A percentile compares a stretch with the other conserved stretches of the same genome.
phyloP scores from a whole-genome alignment of 495 filamentous ascomycete genomes.

The Neurospora sp. region DNA sequence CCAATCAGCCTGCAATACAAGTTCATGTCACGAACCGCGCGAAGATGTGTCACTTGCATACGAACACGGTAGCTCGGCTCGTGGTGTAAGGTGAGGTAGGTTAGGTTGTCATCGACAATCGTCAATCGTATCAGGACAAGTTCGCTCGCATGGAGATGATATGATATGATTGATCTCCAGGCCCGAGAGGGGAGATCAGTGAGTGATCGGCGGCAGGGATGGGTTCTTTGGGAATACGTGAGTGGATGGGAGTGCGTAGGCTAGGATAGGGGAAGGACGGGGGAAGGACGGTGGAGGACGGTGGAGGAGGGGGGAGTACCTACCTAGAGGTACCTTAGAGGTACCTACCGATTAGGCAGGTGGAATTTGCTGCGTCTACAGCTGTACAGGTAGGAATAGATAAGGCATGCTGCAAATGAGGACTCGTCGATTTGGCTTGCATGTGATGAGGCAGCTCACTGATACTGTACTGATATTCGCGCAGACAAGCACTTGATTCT shows the following conservation, averaged over 20 bases:
- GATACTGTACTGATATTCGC: background rate
- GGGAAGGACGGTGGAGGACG: background rate
- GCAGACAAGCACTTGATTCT: background rate
- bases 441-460: background rate
- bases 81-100: background rate
- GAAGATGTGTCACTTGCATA: background rate
- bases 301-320: background rate
- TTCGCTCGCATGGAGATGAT: background rate
- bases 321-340: too few relatives aligned
- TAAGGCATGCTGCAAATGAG: background rate
- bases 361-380: background rate
- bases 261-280: background rate
- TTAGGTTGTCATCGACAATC: background rate
- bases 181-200: background rate
- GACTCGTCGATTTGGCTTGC: background rate
- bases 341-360: background rate
- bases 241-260: background rate
- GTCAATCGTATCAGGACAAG: background rate
- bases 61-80: background rate
- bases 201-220: background rate
- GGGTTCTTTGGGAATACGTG: background rate
- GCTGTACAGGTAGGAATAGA: background rate
- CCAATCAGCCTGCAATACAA: too few relatives aligned
- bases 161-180: background rate
- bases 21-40: background rate